Base-by-base conservation (phyloP, 2,329 filamentous ascomycete species). In the Penicillium psychrosexuale region DNA sequence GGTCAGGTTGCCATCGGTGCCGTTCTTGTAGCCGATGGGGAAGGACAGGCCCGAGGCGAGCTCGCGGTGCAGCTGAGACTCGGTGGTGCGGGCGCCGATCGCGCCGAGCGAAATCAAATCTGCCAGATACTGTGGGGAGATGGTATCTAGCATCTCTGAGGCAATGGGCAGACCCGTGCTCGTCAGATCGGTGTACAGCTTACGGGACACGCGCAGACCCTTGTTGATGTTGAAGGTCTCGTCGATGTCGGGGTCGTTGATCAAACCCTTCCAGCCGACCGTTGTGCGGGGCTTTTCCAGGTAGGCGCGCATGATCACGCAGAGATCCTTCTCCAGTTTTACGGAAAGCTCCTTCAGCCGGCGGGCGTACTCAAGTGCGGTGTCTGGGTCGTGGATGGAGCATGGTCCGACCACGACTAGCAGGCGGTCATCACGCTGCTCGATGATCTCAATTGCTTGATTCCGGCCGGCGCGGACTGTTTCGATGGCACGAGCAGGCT, bases 11-110 rank as follows among this genome's bases (percentile, higher is more conserved):
- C 94, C 94, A 69, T 99, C 94, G 24, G 94, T 99, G 59, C 94
- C 94, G 77, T 99, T 99, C 85, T 99, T 99, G 88, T 97, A 99
- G 56, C 94, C 94, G 63, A 99, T 92, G 22, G 94, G 94, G 87
- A 97, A 97, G 55, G 90, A 96, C 51, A 97, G 83, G 66, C 94
- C 94, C 28, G 90, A 95, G 5, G 94, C 94, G 60, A 99, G 84
- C 79, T 99, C 94, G 61, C 94, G 88, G 78, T 99, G 94, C 62
- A 97, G 82, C 78, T 99, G 94, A 53, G 89, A 94, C 79, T 99
- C 94, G 47, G 94, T 99, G 40, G 94, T 99, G 63, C 94, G 86
- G 40, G 94, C 94, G 59, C 94, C 94, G 69, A 99, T 96, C 55
- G 94, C 94, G 58, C 94, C 94, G 27, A 97, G 87, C 0, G 91